Evolutionary conservation across 1,139 yeast genomes (phyloP), one percentile per base, ranked within the genome.

Genomic region (Diutina scorzettiae): DNA sequence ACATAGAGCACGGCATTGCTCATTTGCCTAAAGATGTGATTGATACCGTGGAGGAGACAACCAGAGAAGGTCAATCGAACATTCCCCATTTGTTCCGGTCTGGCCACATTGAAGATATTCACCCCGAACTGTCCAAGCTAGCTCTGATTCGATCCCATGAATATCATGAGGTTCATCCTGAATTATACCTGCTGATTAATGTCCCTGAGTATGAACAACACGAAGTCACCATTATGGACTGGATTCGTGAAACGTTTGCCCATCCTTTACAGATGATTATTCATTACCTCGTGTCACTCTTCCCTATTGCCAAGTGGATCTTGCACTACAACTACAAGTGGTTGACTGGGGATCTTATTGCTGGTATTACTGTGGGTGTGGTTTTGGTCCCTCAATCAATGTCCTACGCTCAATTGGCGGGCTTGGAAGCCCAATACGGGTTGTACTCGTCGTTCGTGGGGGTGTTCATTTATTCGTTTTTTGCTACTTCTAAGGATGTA

Each of bases 401-500:
- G 96, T 86, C 96, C 0, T 89, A 89, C 57, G 96, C 96, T 8
- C 79, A 76, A 55, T 66, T 89, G 48, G 97, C 97, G 3, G 78
- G 85, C 2, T 71, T 89, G 47, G 71, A 78, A 5, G 78, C 95
- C 5, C 81, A 87, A 59, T 87, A 78, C 52, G 97, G 97, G 42
- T 71, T 89, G 42, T 89, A 89, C 62, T 84, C 96, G 21, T 83
- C 95, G 0, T 89, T 89, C 55, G 82, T 89, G 41, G 97, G 97
- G 55, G 95, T 87, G 16, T 75, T 86, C 57, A 76, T 83, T 44
- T 89, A 89, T 59, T 81, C 94, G 41, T 74, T 87, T 53, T 89
- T 89, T 59, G 97, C 96, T 14, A 89, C 96, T 16, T 83, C 95
- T 17, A 89, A 87, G 62, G 97, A 89, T 68, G 95, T 89, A 39